Evolutionary conservation across 2,329 filamentous ascomycete species (phyloP).

Genomic region (Xylaria sp.): DNA sequence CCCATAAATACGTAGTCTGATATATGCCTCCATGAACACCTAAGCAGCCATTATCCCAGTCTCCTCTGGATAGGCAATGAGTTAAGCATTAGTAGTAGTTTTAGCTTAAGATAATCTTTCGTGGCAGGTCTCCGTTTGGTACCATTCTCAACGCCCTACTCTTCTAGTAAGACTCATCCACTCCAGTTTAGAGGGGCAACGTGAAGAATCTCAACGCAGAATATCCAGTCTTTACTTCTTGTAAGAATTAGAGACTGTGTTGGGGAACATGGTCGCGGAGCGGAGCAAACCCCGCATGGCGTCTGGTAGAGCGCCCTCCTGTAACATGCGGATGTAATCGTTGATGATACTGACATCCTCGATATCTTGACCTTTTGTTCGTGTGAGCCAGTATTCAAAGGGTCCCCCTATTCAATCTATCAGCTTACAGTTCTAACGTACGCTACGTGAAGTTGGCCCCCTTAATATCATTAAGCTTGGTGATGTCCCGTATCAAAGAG

Average conservation of each 20-base stretch:
- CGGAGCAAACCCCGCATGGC: constrained; percentile 51
- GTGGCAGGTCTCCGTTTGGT: background rate
- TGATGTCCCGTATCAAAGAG: background rate
- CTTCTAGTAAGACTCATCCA: background rate
- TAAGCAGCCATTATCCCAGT: background rate
- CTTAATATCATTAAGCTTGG: background rate
- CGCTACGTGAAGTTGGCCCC: background rate
- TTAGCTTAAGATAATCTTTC: background rate
- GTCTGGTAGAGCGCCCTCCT: constrained; percentile 53
- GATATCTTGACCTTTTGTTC: constrained; percentile 54
- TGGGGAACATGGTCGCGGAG: constrained; percentile 52
- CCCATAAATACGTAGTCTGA: background rate
- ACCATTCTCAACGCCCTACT: background rate
- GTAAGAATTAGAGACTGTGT: constrained; percentile 37
- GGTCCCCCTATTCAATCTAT: constrained; percentile 52
- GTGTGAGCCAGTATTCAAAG: constrained; percentile 61
- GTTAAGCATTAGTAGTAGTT: background rate
- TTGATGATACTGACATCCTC: constrained; percentile 52
- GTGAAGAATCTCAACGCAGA: constrained; percentile 60
- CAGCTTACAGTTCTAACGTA: constrained; percentile 7
- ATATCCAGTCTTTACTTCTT: constrained; percentile 60
- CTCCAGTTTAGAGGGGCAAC: background rate
- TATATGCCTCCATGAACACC: background rate
- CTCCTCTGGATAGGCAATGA: background rate
- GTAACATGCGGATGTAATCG: constrained; percentile 52